Percentiles rank a stretch among this genome's conserved stretches.
These are phyloP conservation scores for Sisymbrium irio DNA, from an alignment of 345 rosid genomes.

Conservation along the genomic window DNA sequence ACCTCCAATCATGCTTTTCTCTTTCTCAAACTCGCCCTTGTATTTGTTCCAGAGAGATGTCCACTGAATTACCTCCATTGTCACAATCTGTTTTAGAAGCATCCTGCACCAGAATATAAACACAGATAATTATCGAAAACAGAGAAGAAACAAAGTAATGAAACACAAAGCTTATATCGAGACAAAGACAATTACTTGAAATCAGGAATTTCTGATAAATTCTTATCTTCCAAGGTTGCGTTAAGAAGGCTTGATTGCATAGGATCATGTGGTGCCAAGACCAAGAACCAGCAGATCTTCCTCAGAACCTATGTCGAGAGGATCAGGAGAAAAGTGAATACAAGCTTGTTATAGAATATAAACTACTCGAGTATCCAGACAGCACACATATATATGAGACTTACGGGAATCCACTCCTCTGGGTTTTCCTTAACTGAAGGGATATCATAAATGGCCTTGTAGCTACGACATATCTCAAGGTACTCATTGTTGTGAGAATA, in stretches of 20 bases:
- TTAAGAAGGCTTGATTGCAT: slow-evolving; percentile 83
- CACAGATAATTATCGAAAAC: neutral
- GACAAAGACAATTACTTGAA: slow-evolving; percentile 47
- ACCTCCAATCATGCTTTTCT: slow-evolving; percentile 76
- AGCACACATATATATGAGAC: neutral
- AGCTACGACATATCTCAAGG: slow-evolving; percentile 89
- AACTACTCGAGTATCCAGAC: neutral
- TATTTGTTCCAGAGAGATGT: slow-evolving; percentile 78
- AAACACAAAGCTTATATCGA: neutral
- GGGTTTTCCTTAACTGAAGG: slow-evolving; percentile 69
- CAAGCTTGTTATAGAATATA: neutral
- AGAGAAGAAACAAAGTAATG: neutral
- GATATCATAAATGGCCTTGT: slow-evolving; percentile 86
- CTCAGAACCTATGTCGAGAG: slow-evolving; percentile 47
- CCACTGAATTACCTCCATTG: slow-evolving; percentile 95
- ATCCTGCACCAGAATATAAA: slow-evolving; percentile 42
- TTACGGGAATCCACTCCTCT: slow-evolving; percentile 71
- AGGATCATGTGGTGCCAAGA: slow-evolving; percentile 69
- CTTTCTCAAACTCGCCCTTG: slow-evolving; percentile 71
- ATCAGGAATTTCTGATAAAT: slow-evolving; percentile 60
- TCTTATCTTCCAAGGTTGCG: slow-evolving; percentile 69
- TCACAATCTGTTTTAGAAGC: slow-evolving; percentile 72
- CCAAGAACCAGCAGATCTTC: slow-evolving; percentile 82
- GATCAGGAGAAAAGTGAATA: neutral
- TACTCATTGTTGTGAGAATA: slow-evolving; percentile 78